Evolutionary conservation across 2,329 filamentous ascomycete genomes (phyloP), one percentile per base, ranked within the genome.

Genomic region (Diaporthe longicolla): DNA sequence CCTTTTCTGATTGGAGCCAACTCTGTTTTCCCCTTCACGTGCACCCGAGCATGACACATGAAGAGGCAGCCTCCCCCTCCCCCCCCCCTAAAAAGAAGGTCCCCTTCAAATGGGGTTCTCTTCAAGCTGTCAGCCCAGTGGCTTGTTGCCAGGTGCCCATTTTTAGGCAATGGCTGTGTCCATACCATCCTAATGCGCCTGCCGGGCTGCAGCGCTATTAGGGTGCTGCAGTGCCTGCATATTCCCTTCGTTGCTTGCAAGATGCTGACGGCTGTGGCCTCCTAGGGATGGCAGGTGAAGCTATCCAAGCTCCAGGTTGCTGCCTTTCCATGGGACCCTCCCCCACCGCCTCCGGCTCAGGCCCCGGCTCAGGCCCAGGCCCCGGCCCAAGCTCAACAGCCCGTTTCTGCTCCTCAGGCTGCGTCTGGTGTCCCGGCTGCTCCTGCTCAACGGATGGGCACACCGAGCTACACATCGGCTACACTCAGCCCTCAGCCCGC

Each of bases 251-350:
- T 3, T 50, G 48, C 3, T 21, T 43, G 19, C 8, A 35, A 21
- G 15, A 71, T 73, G 35, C 70, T 74, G 61, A 74, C 73, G 21
- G 11, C 32, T 40, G 8, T n/a, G 50, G 70, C 76, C 79, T 73
- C 78, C 76, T 82, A 98, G 95, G 94, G 93, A 85, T 99, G 97
- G 97, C 95, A 98, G 87, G 89, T 92, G 79, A 98, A 97, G 84
- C 89, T 99, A 48, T 93, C 95, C 1, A 91, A 92, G 78, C 91
- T 97, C 77, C 91, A 93, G 77, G 93, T 98, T 76, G 97, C 97
- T 74, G 87, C 90, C 73, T 98, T 98, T 82, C 96, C 97, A 15
- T 99, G 97, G 97, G 97, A 99, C 81, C 96, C 97, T 57, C 93
- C 93, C 66, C 92, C 93, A 70, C 89, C 85, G 78, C 79, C 86